A percentile compares a stretch with the other conserved stretches of the same genome.
Evolutionary conservation across 768 basidiomycete species (phyloP).

Genomic region (Phylloporus arenicola): DNA sequence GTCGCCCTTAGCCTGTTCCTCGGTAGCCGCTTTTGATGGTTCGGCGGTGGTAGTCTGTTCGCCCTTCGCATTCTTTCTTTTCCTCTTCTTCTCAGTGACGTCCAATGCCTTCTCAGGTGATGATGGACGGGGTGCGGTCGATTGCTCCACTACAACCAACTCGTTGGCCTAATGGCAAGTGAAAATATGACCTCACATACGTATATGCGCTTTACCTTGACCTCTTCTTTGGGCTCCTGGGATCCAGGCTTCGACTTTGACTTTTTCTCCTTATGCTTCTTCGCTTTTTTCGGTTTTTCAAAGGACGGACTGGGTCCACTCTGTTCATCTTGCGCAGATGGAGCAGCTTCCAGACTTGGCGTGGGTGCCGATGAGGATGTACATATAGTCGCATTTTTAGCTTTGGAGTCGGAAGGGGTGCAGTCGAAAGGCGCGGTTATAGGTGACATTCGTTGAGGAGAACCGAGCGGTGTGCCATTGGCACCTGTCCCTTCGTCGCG

Average conservation of each 20-base stretch:
- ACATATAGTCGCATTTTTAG: background rate
- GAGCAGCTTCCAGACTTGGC: background rate
- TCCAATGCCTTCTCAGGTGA: background rate
- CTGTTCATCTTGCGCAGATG: conserved; percentile 2
- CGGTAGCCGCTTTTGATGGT: background rate
- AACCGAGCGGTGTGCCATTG: conserved; percentile 68
- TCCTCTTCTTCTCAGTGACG: conserved; percentile 11
- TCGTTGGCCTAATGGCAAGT: conserved; percentile 9
- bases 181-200: background rate
- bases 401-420: background rate
- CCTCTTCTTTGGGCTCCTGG: conserved; percentile 2
- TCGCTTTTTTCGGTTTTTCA: conserved; percentile 15
- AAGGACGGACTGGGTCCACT: background rate
- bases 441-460: conserved; percentile 49
- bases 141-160: background rate
- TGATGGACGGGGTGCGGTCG: background rate
- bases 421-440: conserved; percentile 23
- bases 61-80: conserved; percentile 10
- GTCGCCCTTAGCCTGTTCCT: conserved; percentile 5
- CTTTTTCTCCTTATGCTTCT: conserved; percentile 18
- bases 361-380: background rate
- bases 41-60: background rate
- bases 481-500: conserved; percentile 47
- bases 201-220: conserved; percentile 14
- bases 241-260: conserved; percentile 9